Percentiles rank a stretch among this genome's conserved stretches.
These are phyloP conservation scores for Xylaria intraflava DNA, from an alignment of 495 filamentous ascomycete species.

Conservation along the genomic window DNA sequence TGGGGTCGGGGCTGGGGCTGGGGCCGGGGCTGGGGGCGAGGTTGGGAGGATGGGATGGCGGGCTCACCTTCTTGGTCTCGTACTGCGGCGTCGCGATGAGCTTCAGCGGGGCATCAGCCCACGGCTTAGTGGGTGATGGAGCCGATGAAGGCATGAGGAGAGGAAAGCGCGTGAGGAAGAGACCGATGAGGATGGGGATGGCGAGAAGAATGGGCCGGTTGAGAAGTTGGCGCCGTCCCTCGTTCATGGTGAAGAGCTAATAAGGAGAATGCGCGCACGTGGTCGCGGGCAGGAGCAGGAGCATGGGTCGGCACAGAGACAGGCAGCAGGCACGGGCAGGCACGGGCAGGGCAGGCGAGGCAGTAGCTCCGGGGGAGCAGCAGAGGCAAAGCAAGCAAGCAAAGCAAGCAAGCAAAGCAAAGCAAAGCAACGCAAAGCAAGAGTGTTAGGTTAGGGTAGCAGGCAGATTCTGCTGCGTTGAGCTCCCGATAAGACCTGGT, in stretches of 20 bases:
- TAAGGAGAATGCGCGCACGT: not conserved
- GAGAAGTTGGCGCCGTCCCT: conserved; percentile 12
- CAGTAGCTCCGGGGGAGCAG: not conserved
- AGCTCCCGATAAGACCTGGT: no score
- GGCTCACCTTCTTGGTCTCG: conserved; percentile 35
- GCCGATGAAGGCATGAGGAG: conserved; percentile 34
- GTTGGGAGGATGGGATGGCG: not conserved
- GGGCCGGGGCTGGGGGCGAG: no score
- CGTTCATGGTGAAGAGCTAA: conserved; percentile 4
- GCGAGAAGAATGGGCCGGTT: conserved; percentile 27
- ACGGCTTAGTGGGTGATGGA: conserved; percentile 29
- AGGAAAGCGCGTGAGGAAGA: conserved; percentile 36
- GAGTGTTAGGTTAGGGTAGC: no score
- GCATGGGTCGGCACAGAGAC: not conserved
- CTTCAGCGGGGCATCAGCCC: conserved; percentile 46
- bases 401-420: no score
- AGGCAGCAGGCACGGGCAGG: no score
- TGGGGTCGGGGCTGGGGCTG: no score
- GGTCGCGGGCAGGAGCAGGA: not conserved
- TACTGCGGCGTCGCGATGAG: conserved; percentile 42
- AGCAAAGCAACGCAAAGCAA: no score
- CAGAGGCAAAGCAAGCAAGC: no score
- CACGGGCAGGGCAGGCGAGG: no score
- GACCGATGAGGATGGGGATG: conserved; percentile 30
- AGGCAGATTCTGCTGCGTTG: no score